Percentiles rank a stretch among this genome's conserved stretches.
phyloP scores from a whole-genome alignment of 2,329 filamentous ascomycete genomes.

The Pseudogymnoascus sp. region DNA sequence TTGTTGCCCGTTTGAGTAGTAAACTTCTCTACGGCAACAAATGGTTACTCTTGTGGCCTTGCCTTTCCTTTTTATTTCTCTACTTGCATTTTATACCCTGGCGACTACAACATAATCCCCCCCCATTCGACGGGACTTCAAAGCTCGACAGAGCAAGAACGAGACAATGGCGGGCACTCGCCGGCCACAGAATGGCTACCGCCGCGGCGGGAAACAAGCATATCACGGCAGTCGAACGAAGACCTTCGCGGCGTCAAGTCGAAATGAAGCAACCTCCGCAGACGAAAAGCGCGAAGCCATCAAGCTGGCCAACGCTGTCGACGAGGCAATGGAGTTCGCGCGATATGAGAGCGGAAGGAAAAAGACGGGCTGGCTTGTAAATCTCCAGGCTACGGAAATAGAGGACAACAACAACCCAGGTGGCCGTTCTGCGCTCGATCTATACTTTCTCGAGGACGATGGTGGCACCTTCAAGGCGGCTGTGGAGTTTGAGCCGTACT shows the following conservation, averaged over 20 bases:
- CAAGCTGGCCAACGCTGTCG: constrained; percentile 76
- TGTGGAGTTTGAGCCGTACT: constrained; percentile 93
- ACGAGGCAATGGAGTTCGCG: constrained; percentile 89
- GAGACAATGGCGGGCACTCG: constrained; percentile 49
- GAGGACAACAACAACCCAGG: constrained; percentile 76
- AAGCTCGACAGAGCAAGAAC: constrained; percentile 16
- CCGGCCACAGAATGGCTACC: constrained; percentile 57
- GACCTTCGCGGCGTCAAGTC: constrained; percentile 70
- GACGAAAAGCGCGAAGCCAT: constrained; percentile 89
- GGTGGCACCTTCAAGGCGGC: constrained; percentile 86
- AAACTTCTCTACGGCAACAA: neutral
- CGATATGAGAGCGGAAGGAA: constrained; percentile 81
- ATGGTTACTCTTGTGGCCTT: neutral
- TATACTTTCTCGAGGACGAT: constrained; percentile 92
- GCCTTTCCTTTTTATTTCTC: neutral
- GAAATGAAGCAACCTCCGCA: constrained; percentile 77
- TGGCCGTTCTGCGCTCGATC: constrained; percentile 84
- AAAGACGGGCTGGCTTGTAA: constrained; percentile 86
- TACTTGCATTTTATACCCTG: constrained; percentile 9
- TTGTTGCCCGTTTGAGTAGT: neutral
- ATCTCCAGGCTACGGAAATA: constrained; percentile 82
- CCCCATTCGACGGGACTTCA: constrained; percentile 10
- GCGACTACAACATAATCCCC: constrained; percentile 10
- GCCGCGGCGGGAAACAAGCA: constrained; percentile 55
- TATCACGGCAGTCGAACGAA: constrained; percentile 66